phyloP scores from a whole-genome alignment of 208 protist species.

The Acanthamoeba polyphaga region DNA sequence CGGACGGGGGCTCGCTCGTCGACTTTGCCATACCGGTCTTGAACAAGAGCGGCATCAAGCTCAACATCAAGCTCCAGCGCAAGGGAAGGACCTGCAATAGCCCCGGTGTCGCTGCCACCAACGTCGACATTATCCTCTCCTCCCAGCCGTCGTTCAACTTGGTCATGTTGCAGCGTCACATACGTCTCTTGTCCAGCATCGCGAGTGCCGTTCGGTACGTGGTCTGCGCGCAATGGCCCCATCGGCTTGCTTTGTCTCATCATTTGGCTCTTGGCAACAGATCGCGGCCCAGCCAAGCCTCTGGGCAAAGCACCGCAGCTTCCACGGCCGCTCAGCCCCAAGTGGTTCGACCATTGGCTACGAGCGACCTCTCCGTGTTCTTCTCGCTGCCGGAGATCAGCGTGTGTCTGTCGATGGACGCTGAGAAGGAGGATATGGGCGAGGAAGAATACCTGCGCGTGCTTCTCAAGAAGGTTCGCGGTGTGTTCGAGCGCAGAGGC shows the following conservation, averaged over 20 bases:
- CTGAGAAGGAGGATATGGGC: neutral
- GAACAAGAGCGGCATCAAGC: neutral
- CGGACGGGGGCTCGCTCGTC: neutral
- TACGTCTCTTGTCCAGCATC: neutral
- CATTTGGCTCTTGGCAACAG: neutral
- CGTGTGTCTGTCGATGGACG: neutral
- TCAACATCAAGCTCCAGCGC: slow-evolving; percentile 11
- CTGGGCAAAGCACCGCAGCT: neutral
- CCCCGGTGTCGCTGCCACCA: neutral
- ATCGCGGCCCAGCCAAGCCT: neutral
- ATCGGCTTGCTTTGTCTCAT: neutral
- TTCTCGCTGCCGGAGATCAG: slow-evolving; percentile 25
- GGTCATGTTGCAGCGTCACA: neutral
- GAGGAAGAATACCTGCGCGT: slow-evolving; percentile 4
- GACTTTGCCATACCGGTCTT: neutral
- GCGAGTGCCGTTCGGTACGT: neutral
- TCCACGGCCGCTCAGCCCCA: neutral
- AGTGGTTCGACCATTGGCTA: neutral
- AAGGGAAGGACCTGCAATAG: neutral
- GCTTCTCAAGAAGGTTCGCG: neutral
- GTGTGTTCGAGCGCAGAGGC: neutral
- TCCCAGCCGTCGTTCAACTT: neutral
- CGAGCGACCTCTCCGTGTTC: slow-evolving; percentile 14
- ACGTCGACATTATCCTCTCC: neutral
- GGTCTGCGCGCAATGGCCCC: neutral